phyloP scores from a whole-genome alignment of 179 eudicot genomes.

The Drosera spatulata region DNA sequence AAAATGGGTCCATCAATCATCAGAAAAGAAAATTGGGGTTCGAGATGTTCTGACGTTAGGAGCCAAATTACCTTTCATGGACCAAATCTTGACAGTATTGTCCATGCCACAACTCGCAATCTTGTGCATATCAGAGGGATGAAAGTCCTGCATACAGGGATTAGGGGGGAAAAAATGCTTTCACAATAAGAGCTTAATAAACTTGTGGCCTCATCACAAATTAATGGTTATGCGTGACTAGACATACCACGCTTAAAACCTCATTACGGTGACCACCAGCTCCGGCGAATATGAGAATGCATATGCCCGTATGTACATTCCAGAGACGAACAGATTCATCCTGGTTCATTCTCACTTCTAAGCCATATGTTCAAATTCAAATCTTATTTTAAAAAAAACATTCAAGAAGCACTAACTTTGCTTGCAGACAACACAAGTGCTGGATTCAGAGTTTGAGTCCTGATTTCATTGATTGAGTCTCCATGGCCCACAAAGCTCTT shows the following conservation, averaged over 20 bases:
- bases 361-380: conserved; percentile 4
- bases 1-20: too few species aligned
- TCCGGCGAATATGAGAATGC: conserved; percentile 97
- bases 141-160: conserved; percentile 56
- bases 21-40: too few species aligned
- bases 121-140: conserved; percentile 92
- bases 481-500: conserved; percentile 99
- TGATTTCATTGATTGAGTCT: conserved; percentile 88
- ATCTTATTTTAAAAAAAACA: neutral
- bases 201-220: too few species aligned
- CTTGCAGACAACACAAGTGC: conserved; percentile 91
- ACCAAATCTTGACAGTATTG: conserved; percentile 95
- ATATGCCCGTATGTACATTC: conserved; percentile 96
- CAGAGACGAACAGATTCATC: conserved; percentile 98
- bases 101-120: conserved; percentile 99
- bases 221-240: neutral
- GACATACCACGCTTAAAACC: conserved; percentile 90
- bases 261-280: conserved; percentile 99
- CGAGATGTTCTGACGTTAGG: too few species aligned
- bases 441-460: conserved; percentile 77
- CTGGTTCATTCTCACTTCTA: conserved; percentile 23
- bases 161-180: neutral
- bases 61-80: conserved; percentile 71
- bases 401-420: conserved; percentile 48
- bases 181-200: neutral